These are phyloP conservation scores for Globisporangium apiculatum DNA, from an alignment of 352 stramenopile species.

Conservation along the genomic window DNA sequence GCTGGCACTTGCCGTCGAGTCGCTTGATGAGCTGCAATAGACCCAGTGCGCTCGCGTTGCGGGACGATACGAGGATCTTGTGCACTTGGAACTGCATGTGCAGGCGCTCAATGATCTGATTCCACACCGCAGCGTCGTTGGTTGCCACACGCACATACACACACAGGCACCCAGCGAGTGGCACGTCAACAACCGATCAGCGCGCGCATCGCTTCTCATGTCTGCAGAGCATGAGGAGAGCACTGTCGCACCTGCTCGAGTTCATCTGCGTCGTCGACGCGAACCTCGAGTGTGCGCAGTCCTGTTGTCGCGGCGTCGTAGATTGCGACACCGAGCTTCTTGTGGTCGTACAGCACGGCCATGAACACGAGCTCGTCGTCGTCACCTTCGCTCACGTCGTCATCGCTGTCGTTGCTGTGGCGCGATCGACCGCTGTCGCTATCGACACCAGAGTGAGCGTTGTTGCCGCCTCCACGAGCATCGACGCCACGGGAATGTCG, in stretches of 20 bases:
- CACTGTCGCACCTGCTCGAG: slow-evolving; percentile 34
- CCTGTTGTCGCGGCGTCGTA: slow-evolving; percentile 64
- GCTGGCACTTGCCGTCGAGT: slow-evolving; percentile 36
- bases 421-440: neutral
- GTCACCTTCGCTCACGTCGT: slow-evolving; percentile 8
- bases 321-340: slow-evolving; percentile 60
- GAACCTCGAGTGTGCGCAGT: slow-evolving; percentile 55
- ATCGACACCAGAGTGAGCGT: neutral
- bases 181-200: neutral
- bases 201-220: neutral
- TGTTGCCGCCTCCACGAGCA: neutral
- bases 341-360: slow-evolving; percentile 61
- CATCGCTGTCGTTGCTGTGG: neutral
- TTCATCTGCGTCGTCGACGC: slow-evolving; percentile 28
- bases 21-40: slow-evolving; percentile 66
- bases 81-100: slow-evolving; percentile 70
- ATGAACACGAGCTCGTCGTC: slow-evolving; percentile 62
- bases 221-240: neutral
- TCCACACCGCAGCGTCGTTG: neutral
- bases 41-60: slow-evolving; percentile 54
- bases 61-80: slow-evolving; percentile 54
- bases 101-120: slow-evolving; percentile 47
- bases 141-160: neutral
- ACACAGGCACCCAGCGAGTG: too few species aligned
- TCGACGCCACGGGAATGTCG: neutral